Percentiles rank a stretch among this genome's conserved stretches.
phyloP scores from a whole-genome alignment of 78 protist species.

The Dictyostelium firmibasis region DNA sequence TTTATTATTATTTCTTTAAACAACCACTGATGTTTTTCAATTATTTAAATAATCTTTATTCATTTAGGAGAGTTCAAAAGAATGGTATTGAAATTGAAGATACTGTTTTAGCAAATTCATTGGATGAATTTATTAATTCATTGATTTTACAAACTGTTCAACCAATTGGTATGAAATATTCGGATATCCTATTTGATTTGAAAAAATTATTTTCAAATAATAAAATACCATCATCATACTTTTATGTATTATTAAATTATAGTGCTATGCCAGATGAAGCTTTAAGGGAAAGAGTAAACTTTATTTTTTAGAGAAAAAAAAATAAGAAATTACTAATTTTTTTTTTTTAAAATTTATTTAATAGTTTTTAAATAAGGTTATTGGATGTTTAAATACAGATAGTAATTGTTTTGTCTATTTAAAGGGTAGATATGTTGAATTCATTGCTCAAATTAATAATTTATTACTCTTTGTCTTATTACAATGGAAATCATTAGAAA shows the following conservation, averaged over 20 bases:
- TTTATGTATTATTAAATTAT: conserved; percentile 1
- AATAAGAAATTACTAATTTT: neutral
- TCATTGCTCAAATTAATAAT: conserved; percentile 67
- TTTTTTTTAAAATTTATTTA: neutral
- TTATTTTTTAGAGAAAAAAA: neutral
- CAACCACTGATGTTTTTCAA: no score
- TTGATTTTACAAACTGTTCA: neutral
- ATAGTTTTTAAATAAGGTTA: conserved; percentile 4
- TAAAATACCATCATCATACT: conserved; percentile 13
- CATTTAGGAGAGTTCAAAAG: neutral
- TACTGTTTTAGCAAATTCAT: neutral
- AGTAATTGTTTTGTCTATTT: conserved; percentile 2
- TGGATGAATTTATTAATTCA: neutral
- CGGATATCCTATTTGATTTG: conserved; percentile 9
- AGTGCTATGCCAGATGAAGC: conserved; percentile 27
- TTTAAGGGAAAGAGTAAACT: conserved; percentile 21
- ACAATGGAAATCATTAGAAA: neutral
- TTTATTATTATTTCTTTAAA: neutral
- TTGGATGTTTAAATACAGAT: conserved; percentile 36
- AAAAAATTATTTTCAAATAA: conserved; percentile 11
- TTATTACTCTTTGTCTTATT: conserved; percentile 19
- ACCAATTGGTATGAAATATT: conserved; percentile 29
- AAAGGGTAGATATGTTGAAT: neutral
- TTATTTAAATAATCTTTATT: no score
- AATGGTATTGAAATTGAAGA: neutral